Base-by-base conservation (phyloP, 1,284 basidiomycete genomes). In the Microbotryomycetes sp. region DNA sequence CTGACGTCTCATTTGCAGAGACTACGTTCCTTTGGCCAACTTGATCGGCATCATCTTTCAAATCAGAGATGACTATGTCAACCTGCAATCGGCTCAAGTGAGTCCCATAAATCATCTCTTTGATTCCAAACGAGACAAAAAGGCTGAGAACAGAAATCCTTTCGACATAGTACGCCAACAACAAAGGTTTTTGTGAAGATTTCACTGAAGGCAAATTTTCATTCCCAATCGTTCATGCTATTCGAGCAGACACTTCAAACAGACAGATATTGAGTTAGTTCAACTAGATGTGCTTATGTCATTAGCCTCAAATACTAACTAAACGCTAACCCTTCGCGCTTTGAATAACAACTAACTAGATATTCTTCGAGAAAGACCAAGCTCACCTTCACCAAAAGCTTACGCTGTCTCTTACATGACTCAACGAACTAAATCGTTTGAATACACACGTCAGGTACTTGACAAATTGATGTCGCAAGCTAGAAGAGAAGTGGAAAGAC, bases 31-130 rank as follows among this genome's bases (percentile, higher is more conserved):
- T 0, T 81, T 98, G 1, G 89, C 94, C 60, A 97, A 97, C 74
- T 81, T 97, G 12, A 88, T 98, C 66, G 92, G 94, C 1, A 83
- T 97, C 16, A 89, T 86, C 72, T 97, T 94, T 75, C 96, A 98
- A 76, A 96, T 99, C 68, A 81, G 93, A 26, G 96, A 99, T 74
- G 94, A 99, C 74, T 91, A 94, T 63, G 90, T 96, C 87, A 98
- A 98, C 74, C 79, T 98, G 32, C 87, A 93, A 71, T 91, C 87
- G 52, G 82, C 82, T 26, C 83, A 90, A 79, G 91, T 89, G 68
- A 45, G 75, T 65, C 28, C 56, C 49, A n/a, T 61, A 19, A 25
- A 15, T 46, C 6, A 48, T 32, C 12, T 12, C 36, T 19, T 9
- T 42, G 36, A 14, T 14, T 61, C 6, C 16, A 26, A n/a, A 16